A percentile compares a stretch with the other conserved stretches of the same genome.
Conservation (phyloP, 495 filamentous ascomycete genomes). For the Chlorociboria aeruginascens region DNA sequence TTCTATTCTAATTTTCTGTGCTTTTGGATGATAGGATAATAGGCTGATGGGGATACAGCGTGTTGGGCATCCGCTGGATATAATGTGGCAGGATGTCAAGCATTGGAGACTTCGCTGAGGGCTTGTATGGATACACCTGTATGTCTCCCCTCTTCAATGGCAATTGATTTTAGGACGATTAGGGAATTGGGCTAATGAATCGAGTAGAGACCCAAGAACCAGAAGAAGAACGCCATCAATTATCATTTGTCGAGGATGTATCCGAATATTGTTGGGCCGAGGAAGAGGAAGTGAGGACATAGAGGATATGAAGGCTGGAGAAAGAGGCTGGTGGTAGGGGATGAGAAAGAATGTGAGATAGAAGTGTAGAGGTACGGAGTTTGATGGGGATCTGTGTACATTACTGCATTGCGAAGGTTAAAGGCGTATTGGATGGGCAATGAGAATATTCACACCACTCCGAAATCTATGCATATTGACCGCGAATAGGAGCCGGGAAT, state of each 20-base stretch:
- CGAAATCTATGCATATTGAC: neutral
- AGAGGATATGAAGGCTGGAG: neutral
- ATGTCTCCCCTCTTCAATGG: constrained; percentile 16
- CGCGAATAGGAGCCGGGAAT: too few species aligned
- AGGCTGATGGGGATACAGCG: constrained; percentile 34
- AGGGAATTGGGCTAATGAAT: neutral
- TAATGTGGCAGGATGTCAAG: constrained; percentile 58
- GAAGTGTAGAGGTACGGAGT: neutral
- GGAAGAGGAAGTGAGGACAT: constrained; percentile 50
- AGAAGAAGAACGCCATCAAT: constrained; percentile 80
- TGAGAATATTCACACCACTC: neutral
- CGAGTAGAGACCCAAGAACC: constrained; percentile 45
- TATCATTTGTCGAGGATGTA: constrained; percentile 86
- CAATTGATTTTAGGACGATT: neutral
- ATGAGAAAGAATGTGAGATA: constrained; percentile 1
- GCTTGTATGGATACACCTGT: constrained; percentile 90
- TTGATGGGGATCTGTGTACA: constrained; percentile 5
- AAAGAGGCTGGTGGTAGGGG: too few species aligned
- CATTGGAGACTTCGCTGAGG: constrained; percentile 68
- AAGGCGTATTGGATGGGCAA: constrained; percentile 5
- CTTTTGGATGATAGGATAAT: neutral
- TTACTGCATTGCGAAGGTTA: constrained; percentile 5
- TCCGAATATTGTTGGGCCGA: constrained; percentile 59
- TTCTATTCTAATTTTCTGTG: neutral
- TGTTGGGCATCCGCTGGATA: constrained; percentile 92